phyloP scores from a whole-genome alignment of 306 rosid genomes.

The Vachellia pachyceras region DNA sequence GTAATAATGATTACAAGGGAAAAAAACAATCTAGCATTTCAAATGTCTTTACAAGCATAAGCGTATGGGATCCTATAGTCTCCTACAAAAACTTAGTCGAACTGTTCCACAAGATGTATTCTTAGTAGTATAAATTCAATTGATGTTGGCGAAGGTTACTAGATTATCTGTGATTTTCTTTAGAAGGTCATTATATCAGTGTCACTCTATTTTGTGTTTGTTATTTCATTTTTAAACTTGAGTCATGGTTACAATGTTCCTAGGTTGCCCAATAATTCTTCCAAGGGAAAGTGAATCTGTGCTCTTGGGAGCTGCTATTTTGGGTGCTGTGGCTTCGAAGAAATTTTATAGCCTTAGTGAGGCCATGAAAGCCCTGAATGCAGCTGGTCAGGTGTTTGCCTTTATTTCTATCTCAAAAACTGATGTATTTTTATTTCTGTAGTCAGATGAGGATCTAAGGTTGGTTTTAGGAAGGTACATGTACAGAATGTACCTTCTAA shows the following conservation, averaged over 20 bases:
- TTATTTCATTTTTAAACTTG: slow-evolving; percentile 5
- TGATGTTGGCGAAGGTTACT: slow-evolving; percentile 16
- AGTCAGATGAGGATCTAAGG: slow-evolving; percentile 31
- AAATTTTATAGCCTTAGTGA: slow-evolving; percentile 70
- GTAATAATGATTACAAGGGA: not conserved
- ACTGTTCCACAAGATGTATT: slow-evolving; percentile 35
- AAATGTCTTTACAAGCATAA: slow-evolving; percentile 1
- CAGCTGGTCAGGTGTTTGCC: slow-evolving; percentile 82
- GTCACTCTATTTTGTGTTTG: not conserved
- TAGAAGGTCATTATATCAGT: not conserved
- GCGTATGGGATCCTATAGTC: slow-evolving; percentile 17
- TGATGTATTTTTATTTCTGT: slow-evolving; percentile 10
- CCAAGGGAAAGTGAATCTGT: slow-evolving; percentile 95
- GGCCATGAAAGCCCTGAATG: slow-evolving; percentile 90
- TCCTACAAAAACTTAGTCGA: slow-evolving; percentile 32
- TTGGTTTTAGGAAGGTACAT: slow-evolving; percentile 19
- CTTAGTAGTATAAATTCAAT: slow-evolving; percentile 11
- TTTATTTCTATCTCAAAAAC: slow-evolving; percentile 12
- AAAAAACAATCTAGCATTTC: slow-evolving; percentile 16
- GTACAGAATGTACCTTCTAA: slow-evolving; percentile 24
- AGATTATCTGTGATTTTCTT: slow-evolving; percentile 8
- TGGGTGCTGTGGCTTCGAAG: slow-evolving; percentile 89
- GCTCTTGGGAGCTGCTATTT: slow-evolving; percentile 95
- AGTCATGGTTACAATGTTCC: slow-evolving; percentile 22
- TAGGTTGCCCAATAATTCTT: slow-evolving; percentile 92